Evolutionary conservation across 352 stramenopile species (phyloP).

Genomic region (Globisporangium acanthophoron): DNA sequence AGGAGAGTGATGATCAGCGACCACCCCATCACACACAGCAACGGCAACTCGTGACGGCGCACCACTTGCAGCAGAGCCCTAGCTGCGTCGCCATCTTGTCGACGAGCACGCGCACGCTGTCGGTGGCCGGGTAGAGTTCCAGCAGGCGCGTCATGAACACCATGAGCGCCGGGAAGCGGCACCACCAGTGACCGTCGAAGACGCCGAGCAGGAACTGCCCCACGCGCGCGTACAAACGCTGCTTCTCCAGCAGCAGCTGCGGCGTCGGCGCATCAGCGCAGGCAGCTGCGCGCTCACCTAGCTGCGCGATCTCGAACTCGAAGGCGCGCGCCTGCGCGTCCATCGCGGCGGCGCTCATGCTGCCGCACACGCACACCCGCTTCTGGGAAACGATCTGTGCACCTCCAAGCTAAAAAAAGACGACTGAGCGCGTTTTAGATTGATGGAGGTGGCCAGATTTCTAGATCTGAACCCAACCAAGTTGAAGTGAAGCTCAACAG

Average conservation of each 20-base stretch:
- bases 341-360: conserved; percentile 6
- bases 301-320: conserved; percentile 36
- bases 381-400: too few relatives aligned
- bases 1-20: not conserved
- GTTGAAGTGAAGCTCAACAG: too few relatives aligned
- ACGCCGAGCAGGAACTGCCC: conserved; percentile 72
- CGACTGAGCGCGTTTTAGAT: too few relatives aligned
- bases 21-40: not conserved
- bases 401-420: too few relatives aligned
- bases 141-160: conserved; percentile 85
- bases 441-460: too few relatives aligned
- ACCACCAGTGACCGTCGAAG: conserved; percentile 79
- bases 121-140: conserved; percentile 63
- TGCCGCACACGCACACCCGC: too few relatives aligned
- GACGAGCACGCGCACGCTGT: conserved; percentile 73
- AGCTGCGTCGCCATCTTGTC: conserved; percentile 68
- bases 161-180: conserved; percentile 72
- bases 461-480: too few relatives aligned
- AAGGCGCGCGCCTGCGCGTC: conserved; percentile 24
- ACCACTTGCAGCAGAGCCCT: conserved; percentile 62
- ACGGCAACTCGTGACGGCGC: not conserved
- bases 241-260: conserved; percentile 42
- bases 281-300: conserved; percentile 11
- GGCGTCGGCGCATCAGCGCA: conserved; percentile 3
- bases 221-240: conserved; percentile 69